Evolutionary conservation across 148 eudicot genomes (phyloP).

Genomic region (Vaccinium vitisidaea): DNA sequence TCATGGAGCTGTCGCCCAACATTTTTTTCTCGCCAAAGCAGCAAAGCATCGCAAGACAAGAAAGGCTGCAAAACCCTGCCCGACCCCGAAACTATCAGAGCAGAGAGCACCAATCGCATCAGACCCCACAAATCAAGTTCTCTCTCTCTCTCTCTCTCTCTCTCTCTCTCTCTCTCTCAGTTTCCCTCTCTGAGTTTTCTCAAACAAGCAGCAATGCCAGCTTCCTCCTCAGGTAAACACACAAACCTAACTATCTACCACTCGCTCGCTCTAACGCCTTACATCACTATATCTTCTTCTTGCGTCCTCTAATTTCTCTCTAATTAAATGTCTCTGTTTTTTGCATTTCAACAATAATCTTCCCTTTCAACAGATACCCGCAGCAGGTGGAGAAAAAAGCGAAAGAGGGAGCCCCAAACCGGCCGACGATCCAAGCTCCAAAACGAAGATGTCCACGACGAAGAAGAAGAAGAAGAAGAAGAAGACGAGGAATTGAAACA

Average conservation of each 20-base stretch:
- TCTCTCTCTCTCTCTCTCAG: background rate
- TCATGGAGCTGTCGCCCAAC: no score
- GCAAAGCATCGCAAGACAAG: no score
- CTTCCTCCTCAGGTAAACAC: slow-evolving; percentile 67
- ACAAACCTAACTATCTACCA: background rate
- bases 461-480: slow-evolving; percentile 55
- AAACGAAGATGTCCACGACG: slow-evolving; percentile 50
- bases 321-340: background rate
- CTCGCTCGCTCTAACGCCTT: background rate
- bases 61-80: background rate
- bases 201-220: slow-evolving; percentile 50
- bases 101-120: slow-evolving; percentile 2
- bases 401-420: slow-evolving; percentile 47
- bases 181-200: slow-evolving; percentile 21
- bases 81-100: background rate
- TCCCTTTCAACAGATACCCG: slow-evolving; percentile 43
- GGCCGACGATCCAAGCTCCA: slow-evolving; percentile 47
- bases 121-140: slow-evolving; percentile 20
- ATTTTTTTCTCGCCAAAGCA: no score
- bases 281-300: background rate
- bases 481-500: slow-evolving; percentile 27
- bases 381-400: slow-evolving; percentile 64
- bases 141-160: slow-evolving; percentile 13
- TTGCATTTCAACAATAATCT: background rate
- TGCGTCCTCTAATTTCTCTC: background rate